Base-by-base conservation (phyloP, 2,329 filamentous ascomycete species). In the Fusarium marasasianum region DNA sequence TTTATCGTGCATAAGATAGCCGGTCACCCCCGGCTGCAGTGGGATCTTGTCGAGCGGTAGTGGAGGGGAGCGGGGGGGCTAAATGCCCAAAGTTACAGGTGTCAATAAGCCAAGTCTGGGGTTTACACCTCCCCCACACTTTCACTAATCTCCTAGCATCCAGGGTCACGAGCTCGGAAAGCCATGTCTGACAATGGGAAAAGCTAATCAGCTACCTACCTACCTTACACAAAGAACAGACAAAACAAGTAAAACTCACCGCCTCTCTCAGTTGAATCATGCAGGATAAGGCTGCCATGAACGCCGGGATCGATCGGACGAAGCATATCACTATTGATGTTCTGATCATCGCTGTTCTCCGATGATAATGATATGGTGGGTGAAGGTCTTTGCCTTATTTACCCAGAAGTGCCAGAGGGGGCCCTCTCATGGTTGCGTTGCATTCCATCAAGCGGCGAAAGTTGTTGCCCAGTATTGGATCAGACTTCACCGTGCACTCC, bases 81-180 rank as follows among this genome's bases (percentile, higher is more conserved):
- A 54, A 60, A 58, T 56, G 53, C 31, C 44, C 64, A 35, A 38
- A 47, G n/a, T 53, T 43, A 51, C 64, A 72, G 61, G 44, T 41
- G 55, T 65, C 69, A 55, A 50, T 38, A 33, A 56, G 51, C 50
- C 37, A 72, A 74, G 71, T 53, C 66, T 57, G 69, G 68, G 69
- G 68, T 63, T 60, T 50, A 20, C 58, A 57, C 45, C 45, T 74
- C 71, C 71, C 71, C 71, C 71, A 74, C 71, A 74, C 63, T 64
- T 64, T 69, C 45, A 37, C 59, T 53, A 35, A 41, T 41, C 55
- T 58, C 12, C 55, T 31, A 37, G 26, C 35, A 54, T 55, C 31
- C 11, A 66, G 40, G 29, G 68, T 63, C 53, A 68, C 54, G 53
- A 59, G 68, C 50, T 59, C n/a, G 37, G 59, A 63, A 63, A 58